A percentile compares a stretch with the other conserved stretches of the same genome.
Evolutionary conservation across 768 basidiomycete species (phyloP).

Genomic region (Tephrocybe rancida): DNA sequence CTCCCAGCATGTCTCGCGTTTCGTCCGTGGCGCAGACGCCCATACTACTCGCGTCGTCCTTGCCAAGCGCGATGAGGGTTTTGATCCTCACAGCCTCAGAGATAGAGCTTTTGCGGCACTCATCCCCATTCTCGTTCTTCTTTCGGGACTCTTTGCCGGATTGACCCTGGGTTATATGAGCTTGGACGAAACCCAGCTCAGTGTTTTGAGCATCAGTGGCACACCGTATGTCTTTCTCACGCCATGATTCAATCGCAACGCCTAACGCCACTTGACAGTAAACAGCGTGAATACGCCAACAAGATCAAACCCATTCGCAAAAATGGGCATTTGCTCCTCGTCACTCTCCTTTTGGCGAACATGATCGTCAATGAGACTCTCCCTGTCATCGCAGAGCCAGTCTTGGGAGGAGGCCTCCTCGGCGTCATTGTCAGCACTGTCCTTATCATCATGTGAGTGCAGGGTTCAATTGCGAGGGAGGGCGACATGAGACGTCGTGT

Average conservation of each 20-base stretch:
- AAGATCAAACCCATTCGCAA: constrained; percentile 86
- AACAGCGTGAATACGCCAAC: constrained; percentile 78
- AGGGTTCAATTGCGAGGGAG: too few species aligned
- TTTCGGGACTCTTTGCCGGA: constrained; percentile 90
- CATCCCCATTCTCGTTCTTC: constrained; percentile 81
- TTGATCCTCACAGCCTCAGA: constrained; percentile 25
- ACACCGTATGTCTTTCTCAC: constrained; percentile 57
- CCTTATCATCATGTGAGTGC: constrained; percentile 87
- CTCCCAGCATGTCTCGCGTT: constrained; percentile 45
- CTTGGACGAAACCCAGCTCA: constrained; percentile 89
- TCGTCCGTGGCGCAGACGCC: constrained; percentile 28
- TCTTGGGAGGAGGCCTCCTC: constrained; percentile 78
- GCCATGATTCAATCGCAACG: neutral
- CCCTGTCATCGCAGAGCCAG: constrained; percentile 78
- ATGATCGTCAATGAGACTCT: constrained; percentile 93
- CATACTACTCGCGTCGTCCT: constrained; percentile 11
- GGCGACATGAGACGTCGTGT: too few species aligned
- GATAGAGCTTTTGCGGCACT: constrained; percentile 50
- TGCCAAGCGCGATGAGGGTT: constrained; percentile 27
- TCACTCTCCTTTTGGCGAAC: constrained; percentile 82
- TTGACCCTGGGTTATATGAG: constrained; percentile 92
- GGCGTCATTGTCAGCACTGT: constrained; percentile 84
- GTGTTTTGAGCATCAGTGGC: constrained; percentile 84
- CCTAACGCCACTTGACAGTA: constrained; percentile 40
- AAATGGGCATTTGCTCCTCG: constrained; percentile 82